A percentile compares a stretch with the other conserved stretches of the same genome.
phyloP scores from a whole-genome alignment of 352 stramenopile genomes.

The Globisporangium ultimum region DNA sequence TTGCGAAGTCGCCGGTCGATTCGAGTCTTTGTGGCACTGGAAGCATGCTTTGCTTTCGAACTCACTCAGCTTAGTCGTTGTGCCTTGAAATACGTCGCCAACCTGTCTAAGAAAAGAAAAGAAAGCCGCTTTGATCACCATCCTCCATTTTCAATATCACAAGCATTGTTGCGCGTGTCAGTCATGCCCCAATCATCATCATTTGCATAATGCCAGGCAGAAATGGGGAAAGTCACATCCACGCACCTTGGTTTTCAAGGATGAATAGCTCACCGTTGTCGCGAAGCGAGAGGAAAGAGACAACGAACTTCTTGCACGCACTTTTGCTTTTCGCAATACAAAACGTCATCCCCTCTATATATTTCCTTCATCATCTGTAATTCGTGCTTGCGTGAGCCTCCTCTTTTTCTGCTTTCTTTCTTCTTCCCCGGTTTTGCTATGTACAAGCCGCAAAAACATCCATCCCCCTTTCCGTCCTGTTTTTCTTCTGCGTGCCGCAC shows the following conservation, averaged over 20 bases:
- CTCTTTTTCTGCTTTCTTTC: slow-evolving; percentile 4
- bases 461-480: slow-evolving; percentile 2
- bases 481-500: background rate
- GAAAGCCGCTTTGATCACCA: background rate
- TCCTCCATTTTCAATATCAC: background rate
- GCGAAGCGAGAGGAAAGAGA: slow-evolving; percentile 5
- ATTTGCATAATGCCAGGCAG: background rate
- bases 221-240: no score
- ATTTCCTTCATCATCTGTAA: slow-evolving; percentile 22
- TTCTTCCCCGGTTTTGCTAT: slow-evolving; percentile 1
- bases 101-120: background rate
- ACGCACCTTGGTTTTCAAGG: no score
- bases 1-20: no score
- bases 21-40: no score
- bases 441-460: slow-evolving; percentile 13
- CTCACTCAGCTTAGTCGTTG: background rate
- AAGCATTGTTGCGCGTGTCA: background rate
- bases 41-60: background rate
- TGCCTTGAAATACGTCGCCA: background rate
- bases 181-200: background rate
- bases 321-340: background rate
- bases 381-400: slow-evolving; percentile 6
- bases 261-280: no score
- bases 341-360: slow-evolving; percentile 30
- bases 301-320: slow-evolving; percentile 1